Base-by-base conservation (phyloP, 192 early-diverging fungal genomes). In the Mortierella alpina region DNA sequence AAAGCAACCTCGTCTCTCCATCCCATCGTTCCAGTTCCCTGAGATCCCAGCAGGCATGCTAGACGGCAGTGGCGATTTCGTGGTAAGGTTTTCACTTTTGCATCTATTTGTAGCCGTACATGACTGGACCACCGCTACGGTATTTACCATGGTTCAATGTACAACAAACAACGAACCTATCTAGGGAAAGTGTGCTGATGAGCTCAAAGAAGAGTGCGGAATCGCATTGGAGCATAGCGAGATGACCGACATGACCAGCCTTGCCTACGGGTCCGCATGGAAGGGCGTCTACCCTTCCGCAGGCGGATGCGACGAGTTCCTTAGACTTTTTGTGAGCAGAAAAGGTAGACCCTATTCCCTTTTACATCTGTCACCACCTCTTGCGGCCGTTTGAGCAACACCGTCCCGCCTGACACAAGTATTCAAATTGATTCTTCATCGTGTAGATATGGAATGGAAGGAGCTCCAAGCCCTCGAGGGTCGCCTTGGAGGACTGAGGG, bases 31-130 rank as follows among this genome's bases (percentile, higher is more conserved):
- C 22, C n/a, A 71, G 0, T 85, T 93, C 68, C 72, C 85, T 53
- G 95, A 95, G 76, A 83, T 97, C 44, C 95, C 95, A 1, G 95
- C 95, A 1, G 80, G 84, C 9, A 97, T 97, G 95, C 71, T 95
- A 44, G 93, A 95, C 69, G 93, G 84, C 46, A 86, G 85, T 39
- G 90, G 89, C 18, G 84, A 86, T 72, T 95, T 96, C 88, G 73
- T 85, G 7, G 77, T 80, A 80, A 49, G 42, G 18, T 66, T 45
- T 17, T 20, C 50, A 40, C 9, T 65, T 65, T 22, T 20, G 20
- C 31, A 22, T 13, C 10, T 54, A 22, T 54, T 1, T 14, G 18
- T 56, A 23, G 54, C 15, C 4, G 6, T 22, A 56, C 14, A 23
- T 22, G 13, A 54, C 13, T 23, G 18, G 10, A 23, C 6, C 9